Conservation (phyloP, 2,329 filamentous ascomycete genomes). For the Gnomoniopsis sp. region DNA sequence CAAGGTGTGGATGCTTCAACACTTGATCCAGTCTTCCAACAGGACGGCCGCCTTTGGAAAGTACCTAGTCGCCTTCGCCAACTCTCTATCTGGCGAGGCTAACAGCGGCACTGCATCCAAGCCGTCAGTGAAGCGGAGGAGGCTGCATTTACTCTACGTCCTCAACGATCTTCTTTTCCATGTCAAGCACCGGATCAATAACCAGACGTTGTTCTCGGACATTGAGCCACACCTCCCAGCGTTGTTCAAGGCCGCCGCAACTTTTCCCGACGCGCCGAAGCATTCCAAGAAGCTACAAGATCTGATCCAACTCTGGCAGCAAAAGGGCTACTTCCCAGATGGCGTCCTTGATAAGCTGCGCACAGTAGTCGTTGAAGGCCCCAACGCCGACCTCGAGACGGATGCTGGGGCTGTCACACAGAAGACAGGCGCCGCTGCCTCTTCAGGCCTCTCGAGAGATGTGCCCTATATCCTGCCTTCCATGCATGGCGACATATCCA, state of each 20-base stretch:
- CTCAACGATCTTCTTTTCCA: constrained; percentile 77
- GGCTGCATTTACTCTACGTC: constrained; percentile 74
- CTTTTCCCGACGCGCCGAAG: constrained; percentile 59
- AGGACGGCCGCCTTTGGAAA: constrained; percentile 69
- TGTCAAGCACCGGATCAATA: constrained; percentile 48
- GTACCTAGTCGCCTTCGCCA: constrained; percentile 68
- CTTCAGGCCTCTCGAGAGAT: constrained; percentile 29
- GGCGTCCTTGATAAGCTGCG: constrained; percentile 57
- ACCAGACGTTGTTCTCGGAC: constrained; percentile 49
- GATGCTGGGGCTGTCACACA: constrained; percentile 26
- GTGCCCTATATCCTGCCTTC: constrained; percentile 69
- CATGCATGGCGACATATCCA: constrained; percentile 70
- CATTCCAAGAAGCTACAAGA: constrained; percentile 62
- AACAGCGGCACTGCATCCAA: constrained; percentile 30
- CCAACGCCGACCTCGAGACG: constrained; percentile 21
- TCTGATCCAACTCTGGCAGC: constrained; percentile 69
- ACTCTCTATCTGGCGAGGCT: constrained; percentile 41
- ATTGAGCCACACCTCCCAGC: constrained; percentile 58
- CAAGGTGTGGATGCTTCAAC: constrained; percentile 78
- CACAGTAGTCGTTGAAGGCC: constrained; percentile 45
- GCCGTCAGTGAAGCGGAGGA: constrained; percentile 63
- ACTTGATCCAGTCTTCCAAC: constrained; percentile 64
- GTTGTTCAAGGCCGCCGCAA: constrained; percentile 57
- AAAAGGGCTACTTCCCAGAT: constrained; percentile 57
- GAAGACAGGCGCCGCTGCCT: constrained; percentile 38